These are phyloP conservation scores for Camelina hispida DNA, from an alignment of 345 rosid species.

Conservation along the genomic window DNA sequence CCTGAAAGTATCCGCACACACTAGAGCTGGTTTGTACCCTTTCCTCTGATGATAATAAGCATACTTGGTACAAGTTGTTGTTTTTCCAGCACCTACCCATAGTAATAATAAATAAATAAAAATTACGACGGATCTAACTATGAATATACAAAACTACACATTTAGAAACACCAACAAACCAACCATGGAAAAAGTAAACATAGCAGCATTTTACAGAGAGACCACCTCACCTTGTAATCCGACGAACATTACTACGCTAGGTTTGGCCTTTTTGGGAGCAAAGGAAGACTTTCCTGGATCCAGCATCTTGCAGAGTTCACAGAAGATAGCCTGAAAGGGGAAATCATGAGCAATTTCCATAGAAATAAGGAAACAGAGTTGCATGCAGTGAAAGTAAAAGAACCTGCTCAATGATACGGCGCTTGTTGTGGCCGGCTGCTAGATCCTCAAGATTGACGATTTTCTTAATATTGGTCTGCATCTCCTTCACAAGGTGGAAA, in stretches of 20 bases:
- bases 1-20: constrained; percentile 92
- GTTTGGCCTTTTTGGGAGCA: constrained; percentile 75
- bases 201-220: too few relatives aligned
- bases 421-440: constrained; percentile 89
- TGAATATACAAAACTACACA: too few relatives aligned
- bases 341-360: neutral
- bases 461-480: constrained; percentile 83
- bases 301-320: constrained; percentile 84
- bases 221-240: constrained; percentile 72
- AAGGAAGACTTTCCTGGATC: constrained; percentile 93
- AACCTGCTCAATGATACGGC: constrained; percentile 82
- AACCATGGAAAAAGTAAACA: too few relatives aligned
- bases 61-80: constrained; percentile 83
- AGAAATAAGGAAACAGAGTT: too few relatives aligned
- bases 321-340: constrained; percentile 68
- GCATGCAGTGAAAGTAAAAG: neutral
- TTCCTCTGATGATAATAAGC: constrained; percentile 86
- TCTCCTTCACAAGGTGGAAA: constrained; percentile 86
- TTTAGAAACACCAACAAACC: too few relatives aligned
- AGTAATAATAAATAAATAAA: too few relatives aligned
- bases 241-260: constrained; percentile 83
- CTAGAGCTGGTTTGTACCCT: constrained; percentile 85
- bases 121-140: too few relatives aligned
- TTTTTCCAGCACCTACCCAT: constrained; percentile 72
- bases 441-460: constrained; percentile 93